Conservation (phyloP, 2,329 filamentous ascomycete species). For the Macrophomina pseudophaseolina region DNA sequence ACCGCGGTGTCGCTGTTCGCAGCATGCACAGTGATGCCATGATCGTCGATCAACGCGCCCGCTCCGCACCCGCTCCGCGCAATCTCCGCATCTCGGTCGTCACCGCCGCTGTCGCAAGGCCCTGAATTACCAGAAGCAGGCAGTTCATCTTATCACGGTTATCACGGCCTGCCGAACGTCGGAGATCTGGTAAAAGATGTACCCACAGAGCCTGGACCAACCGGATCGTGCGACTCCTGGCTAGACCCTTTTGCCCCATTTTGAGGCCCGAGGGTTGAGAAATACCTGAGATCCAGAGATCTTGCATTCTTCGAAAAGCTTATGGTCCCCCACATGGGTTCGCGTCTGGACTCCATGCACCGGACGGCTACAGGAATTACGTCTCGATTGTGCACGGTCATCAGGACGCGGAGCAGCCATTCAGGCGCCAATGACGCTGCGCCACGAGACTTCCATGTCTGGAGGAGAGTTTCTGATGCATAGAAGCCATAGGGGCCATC, state of each 20-base stretch:
- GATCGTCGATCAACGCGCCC: background rate
- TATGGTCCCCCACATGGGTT: background rate
- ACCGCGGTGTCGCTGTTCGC: background rate
- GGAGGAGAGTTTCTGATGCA: too few species aligned
- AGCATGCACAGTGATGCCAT: constrained; percentile 6
- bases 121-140: background rate
- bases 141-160: constrained; percentile 1
- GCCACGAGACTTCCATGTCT: too few species aligned
- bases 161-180: background rate
- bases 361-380: too few species aligned
- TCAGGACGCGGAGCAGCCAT: too few species aligned
- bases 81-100: background rate
- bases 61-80: constrained; percentile 11
- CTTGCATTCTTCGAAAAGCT: constrained; percentile 6
- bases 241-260: background rate
- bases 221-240: background rate
- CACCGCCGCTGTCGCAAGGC: background rate
- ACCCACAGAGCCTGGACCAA: background rate
- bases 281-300: background rate
- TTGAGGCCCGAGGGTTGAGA: background rate
- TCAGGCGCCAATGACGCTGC: too few species aligned
- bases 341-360: too few species aligned
- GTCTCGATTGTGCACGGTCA: too few species aligned
- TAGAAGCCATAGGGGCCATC: too few species aligned
- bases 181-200: background rate